phyloP scores from a whole-genome alignment of 257 asterid species.

The Przewalskia tangutica region DNA sequence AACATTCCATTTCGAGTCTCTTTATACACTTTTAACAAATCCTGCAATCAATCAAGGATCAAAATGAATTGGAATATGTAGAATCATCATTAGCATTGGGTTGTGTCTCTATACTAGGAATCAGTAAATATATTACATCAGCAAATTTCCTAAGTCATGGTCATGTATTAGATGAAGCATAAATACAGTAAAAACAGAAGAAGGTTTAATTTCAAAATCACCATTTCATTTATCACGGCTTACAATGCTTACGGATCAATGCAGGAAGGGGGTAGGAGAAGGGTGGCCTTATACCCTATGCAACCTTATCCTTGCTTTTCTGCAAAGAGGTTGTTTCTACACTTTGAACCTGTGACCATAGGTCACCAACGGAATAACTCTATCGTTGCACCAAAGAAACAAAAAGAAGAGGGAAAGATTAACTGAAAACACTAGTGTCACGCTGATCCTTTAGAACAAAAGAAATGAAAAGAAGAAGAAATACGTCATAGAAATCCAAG shows the following conservation, averaged over 20 bases:
- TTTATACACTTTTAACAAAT: constrained; percentile 59
- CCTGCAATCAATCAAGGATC: constrained; percentile 28
- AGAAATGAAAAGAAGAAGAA: background rate
- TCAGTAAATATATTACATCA: background rate
- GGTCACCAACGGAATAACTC: background rate
- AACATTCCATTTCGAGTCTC: constrained; percentile 90
- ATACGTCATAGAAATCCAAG: background rate
- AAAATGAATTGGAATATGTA: background rate
- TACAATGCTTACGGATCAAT: background rate
- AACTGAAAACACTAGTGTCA: background rate
- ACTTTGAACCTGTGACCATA: background rate
- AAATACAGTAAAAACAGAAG: background rate
- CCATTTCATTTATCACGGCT: background rate
- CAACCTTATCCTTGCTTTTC: background rate
- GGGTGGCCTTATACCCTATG: background rate
- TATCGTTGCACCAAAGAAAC: background rate
- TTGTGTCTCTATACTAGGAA: background rate
- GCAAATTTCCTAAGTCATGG: background rate
- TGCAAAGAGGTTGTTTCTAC: background rate
- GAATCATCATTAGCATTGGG: background rate
- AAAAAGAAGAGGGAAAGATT: background rate
- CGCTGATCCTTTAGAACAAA: background rate
- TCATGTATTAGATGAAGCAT: background rate
- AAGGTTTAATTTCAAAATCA: background rate
- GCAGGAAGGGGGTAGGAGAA: background rate